Evolutionary conservation across 305 asterid species (phyloP).

Genomic region (Solanum hybrid): DNA sequence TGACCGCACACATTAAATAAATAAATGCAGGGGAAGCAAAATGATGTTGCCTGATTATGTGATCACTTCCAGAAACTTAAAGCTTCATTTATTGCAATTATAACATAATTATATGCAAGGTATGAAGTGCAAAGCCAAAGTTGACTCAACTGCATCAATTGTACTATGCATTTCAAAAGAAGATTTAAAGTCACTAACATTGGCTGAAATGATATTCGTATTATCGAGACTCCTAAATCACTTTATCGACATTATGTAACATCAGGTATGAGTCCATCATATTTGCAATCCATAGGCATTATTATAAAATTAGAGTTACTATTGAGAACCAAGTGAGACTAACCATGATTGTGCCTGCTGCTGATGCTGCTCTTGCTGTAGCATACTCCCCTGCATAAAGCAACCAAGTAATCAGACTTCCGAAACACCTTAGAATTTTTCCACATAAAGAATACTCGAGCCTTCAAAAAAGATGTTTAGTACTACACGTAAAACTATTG

Average conservation of each 20-base stretch:
- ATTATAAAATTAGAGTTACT: background rate
- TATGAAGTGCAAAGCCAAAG: background rate
- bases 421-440: background rate
- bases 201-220: background rate
- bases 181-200: background rate
- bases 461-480: background rate
- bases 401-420: conserved; percentile 11
- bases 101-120: background rate
- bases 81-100: background rate
- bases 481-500: background rate
- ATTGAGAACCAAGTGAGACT: conserved; percentile 11
- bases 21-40: background rate
- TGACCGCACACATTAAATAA: background rate
- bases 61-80: background rate
- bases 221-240: background rate
- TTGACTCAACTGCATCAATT: background rate
- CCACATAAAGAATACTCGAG: background rate
- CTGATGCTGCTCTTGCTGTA: conserved; percentile 92
- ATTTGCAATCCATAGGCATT: background rate
- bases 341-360: conserved; percentile 96
- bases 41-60: background rate
- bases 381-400: conserved; percentile 78
- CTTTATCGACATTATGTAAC: background rate
- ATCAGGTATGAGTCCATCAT: background rate
- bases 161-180: background rate